Evolutionary conservation across 2,329 filamentous ascomycete species (phyloP).

Genomic region (Pseudogymnoascus sp.): DNA sequence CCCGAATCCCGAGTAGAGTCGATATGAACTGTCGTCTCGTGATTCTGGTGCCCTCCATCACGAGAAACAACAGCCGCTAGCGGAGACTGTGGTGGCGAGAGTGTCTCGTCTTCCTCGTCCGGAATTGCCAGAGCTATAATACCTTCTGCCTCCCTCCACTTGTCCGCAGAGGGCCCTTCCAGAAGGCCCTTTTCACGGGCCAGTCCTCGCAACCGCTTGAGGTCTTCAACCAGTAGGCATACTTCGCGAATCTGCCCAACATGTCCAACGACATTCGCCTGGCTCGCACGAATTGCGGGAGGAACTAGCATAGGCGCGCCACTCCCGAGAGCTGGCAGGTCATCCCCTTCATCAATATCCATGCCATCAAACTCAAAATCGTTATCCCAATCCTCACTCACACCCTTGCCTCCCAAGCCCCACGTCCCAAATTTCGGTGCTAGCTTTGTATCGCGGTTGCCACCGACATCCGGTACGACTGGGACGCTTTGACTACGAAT

Average conservation of each 20-base stretch:
- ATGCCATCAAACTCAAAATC: conserved; percentile 64
- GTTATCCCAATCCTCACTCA: conserved; percentile 82
- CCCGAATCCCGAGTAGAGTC: conserved; percentile 39
- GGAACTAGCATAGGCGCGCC: conserved; percentile 59
- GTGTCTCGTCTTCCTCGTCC: conserved; percentile 46
- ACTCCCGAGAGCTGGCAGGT: conserved; percentile 30
- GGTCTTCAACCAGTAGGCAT: conserved; percentile 70
- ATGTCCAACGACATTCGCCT: conserved; percentile 73
- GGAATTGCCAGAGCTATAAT: conserved; percentile 78
- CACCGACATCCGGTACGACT: conserved; percentile 52
- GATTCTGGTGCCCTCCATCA: not conserved
- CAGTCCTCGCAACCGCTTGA: conserved; percentile 67
- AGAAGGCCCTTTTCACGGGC: conserved; percentile 59
- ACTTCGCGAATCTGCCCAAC: conserved; percentile 77
- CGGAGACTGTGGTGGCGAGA: conserved; percentile 23
- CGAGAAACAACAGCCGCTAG: conserved; percentile 10
- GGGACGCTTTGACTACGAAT: conserved; percentile 76
- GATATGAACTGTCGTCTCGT: conserved; percentile 27
- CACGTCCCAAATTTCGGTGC: conserved; percentile 70
- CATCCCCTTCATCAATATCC: conserved; percentile 32
- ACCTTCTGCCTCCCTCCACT: conserved; percentile 77
- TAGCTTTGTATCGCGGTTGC: conserved; percentile 45
- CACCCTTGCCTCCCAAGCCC: conserved; percentile 69
- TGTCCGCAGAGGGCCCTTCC: conserved; percentile 46
- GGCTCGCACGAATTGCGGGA: conserved; percentile 68